Percentiles rank a stretch among this genome's conserved stretches.
phyloP scores from a whole-genome alignment of 1,284 basidiomycete species.

The Puccinia polysora region DNA sequence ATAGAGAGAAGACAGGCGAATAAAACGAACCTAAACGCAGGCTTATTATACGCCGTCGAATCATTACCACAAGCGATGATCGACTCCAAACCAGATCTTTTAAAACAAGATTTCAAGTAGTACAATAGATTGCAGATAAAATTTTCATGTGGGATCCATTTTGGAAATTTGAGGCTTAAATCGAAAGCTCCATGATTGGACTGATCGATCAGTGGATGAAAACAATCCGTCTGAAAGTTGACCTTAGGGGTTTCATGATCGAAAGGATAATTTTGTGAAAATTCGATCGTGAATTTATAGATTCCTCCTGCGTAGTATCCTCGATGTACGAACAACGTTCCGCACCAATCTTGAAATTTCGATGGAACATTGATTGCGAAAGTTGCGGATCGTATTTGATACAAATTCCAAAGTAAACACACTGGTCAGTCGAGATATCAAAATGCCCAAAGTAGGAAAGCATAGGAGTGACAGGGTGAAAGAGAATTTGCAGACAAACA shows the following conservation, averaged over 20 bases:
- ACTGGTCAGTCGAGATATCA: not conserved
- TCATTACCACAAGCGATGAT: conserved; percentile 30
- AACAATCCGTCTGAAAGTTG: conserved; percentile 32
- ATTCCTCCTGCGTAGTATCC: conserved; percentile 42
- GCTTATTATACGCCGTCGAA: conserved; percentile 26
- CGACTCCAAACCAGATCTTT: conserved; percentile 33
- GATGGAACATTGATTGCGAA: not conserved
- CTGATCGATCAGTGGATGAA: conserved; percentile 43
- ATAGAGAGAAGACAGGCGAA: not conserved
- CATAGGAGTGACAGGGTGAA: too few species aligned
- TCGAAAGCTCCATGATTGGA: conserved; percentile 21
- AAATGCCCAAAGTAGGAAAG: too few species aligned
- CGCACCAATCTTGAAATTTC: conserved; percentile 25
- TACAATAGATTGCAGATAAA: conserved; percentile 25
- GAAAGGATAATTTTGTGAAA: conserved; percentile 33
- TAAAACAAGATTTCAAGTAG: conserved; percentile 38
- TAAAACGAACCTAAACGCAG: conserved; percentile 32
- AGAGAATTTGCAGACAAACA: conserved; percentile 11
- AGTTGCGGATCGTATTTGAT: not conserved
- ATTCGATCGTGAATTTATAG: conserved; percentile 24
- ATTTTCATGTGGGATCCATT: conserved; percentile 14
- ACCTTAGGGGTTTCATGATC: conserved; percentile 16
- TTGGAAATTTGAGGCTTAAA: conserved; percentile 6
- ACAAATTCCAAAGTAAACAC: not conserved
- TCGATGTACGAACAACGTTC: conserved; percentile 37